Evolutionary conservation across 2,329 filamentous ascomycete genomes (phyloP).

Genomic region (Curvularia hawaiiensis): DNA sequence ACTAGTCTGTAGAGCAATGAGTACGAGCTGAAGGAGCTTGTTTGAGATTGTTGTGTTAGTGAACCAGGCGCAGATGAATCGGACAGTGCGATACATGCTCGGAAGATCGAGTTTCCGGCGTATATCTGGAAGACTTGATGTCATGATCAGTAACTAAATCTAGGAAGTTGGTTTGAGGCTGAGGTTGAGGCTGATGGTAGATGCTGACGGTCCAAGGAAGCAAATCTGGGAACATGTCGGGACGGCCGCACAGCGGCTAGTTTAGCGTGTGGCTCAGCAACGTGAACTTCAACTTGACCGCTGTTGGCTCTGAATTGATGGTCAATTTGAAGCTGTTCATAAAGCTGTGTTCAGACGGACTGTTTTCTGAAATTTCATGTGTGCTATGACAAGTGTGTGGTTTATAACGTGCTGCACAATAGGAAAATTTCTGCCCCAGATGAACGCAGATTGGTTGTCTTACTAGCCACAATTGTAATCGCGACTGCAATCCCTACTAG

Average conservation of each 20-base stretch:
- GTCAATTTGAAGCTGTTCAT: background rate
- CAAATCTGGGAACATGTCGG: background rate
- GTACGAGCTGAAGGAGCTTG: slow-evolving; percentile 19
- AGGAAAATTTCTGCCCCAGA: slow-evolving; percentile 5
- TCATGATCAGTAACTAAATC: slow-evolving; percentile 19
- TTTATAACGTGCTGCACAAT: background rate
- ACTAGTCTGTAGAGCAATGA: slow-evolving; percentile 10
- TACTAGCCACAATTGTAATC: slow-evolving; percentile 7
- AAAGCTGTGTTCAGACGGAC: background rate
- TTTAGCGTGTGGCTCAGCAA: slow-evolving; percentile 22
- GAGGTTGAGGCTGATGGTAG: slow-evolving; percentile 19
- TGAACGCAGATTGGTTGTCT: background rate
- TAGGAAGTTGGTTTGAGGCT: slow-evolving; percentile 11
- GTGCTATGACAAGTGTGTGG: background rate
- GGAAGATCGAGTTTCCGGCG: slow-evolving; percentile 27
- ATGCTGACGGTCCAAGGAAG: slow-evolving; percentile 17
- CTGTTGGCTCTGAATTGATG: slow-evolving; percentile 7
- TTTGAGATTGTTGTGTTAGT: slow-evolving; percentile 7
- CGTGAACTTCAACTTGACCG: slow-evolving; percentile 19
- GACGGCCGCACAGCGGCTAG: slow-evolving; percentile 16
- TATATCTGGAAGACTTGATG: slow-evolving; percentile 15
- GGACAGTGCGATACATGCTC: slow-evolving; percentile 18
- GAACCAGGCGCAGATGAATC: slow-evolving; percentile 12
- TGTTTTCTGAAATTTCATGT: background rate
- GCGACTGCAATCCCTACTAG: background rate